Base-by-base conservation (phyloP, 164 flowering plant species). In the Santalum album region DNA sequence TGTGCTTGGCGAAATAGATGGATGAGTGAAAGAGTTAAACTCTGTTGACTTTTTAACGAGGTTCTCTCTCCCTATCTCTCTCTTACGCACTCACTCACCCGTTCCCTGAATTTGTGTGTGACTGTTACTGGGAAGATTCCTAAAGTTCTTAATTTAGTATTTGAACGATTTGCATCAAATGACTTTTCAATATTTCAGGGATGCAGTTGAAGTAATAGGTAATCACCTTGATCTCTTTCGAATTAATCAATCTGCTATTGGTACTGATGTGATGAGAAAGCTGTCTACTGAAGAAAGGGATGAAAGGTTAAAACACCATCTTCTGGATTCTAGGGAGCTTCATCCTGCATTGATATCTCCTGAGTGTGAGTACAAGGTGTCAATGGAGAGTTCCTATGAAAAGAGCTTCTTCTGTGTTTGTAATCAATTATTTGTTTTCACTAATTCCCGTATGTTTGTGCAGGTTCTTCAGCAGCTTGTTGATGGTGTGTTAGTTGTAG, bases 361-460 rank as follows among this genome's bases (percentile, higher is more conserved):
- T 45, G 97, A 90, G 83, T 62, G 89, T 82, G 99, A 94, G 95
- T 90, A 86, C 86, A 94, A 94, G 99, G 99, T 94, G 79, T 77
- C 87, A 70, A 76, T 67, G 73, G 72, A 60, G 72, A 51, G 70
- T 73, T 77, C 68, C 61, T 24, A 53, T 57, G 58, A 39, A 54
- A 11, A 29, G 20, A n/a, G 25, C 12, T 7, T 44, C 9, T 29
- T 29, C 34, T 32, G 26, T 58, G n/a, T 12, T 25, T 34, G 18
- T 9, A n/a, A 24, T 29, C 27, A 55, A 24, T n/a, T 32, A 2
- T 44, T 43, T 55, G 53, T 18, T 22, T 40, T 20, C 19, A 25
- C 25, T 38, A 49, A 22, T 53, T 25, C 22, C 53, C 61, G n/a
- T 24, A 12, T 51, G 27, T 56, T 44, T 51, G 16, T 38, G 32